Percentiles rank a stretch among this genome's conserved stretches.
These are phyloP conservation scores for Raphanus hybrid DNA, from an alignment of 441 rosid species.

Conservation along the genomic window DNA sequence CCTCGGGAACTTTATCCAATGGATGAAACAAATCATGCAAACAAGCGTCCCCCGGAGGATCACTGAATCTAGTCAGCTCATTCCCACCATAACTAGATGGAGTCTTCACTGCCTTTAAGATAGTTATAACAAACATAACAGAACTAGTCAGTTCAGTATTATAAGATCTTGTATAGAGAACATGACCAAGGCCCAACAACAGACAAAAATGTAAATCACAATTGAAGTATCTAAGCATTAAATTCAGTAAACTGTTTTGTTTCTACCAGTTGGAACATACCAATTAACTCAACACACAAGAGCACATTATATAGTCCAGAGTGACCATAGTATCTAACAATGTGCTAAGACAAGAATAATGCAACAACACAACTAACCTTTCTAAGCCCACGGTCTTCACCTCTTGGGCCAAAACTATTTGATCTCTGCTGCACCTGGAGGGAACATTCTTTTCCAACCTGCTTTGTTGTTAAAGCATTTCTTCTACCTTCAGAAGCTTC, in stretches of 20 bases:
- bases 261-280: constrained; percentile 2
- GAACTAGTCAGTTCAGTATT: constrained; percentile 21
- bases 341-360: constrained; percentile 12
- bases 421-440: constrained; percentile 48
- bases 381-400: constrained; percentile 57
- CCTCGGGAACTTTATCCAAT: constrained; percentile 59
- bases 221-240: background rate
- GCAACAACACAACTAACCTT: constrained; percentile 57
- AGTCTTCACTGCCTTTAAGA: constrained; percentile 70
- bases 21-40: constrained; percentile 97
- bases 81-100: constrained; percentile 61
- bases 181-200: constrained; percentile 18
- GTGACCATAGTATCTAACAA: constrained; percentile 16
- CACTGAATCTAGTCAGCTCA: constrained; percentile 91
- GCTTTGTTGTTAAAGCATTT: constrained; percentile 48
- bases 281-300: background rate
- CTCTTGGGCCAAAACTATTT: constrained; percentile 59
- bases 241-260: background rate
- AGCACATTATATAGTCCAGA: background rate
- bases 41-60: constrained; percentile 96
- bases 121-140: constrained; percentile 39
- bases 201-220: background rate
- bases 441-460: constrained; percentile 58
- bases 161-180: background rate
- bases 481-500: constrained; percentile 58